Conservation (phyloP, 73 alveolate species). For the Paramecium bursaria region DNA sequence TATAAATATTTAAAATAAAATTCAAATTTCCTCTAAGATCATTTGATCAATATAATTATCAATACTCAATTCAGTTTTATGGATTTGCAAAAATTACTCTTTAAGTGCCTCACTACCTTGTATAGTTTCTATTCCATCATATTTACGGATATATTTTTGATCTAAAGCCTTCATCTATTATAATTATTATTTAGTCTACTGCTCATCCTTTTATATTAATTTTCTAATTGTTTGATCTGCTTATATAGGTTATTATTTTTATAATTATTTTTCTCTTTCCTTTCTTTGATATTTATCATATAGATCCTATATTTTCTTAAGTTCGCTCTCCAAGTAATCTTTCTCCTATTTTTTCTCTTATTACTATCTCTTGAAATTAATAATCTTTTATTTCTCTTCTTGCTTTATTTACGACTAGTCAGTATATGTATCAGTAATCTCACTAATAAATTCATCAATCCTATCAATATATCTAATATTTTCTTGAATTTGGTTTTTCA, state of each 20-base stretch:
- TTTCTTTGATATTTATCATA: neutral
- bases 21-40: slow-evolving; percentile 21
- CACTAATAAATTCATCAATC: slow-evolving; percentile 14
- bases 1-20: too few relatives aligned
- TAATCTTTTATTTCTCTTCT: slow-evolving; percentile 15
- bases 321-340: neutral
- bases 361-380: neutral
- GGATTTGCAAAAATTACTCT: slow-evolving; percentile 23
- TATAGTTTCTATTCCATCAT: neutral
- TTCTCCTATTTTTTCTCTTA: neutral
- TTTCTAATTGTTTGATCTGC: neutral
- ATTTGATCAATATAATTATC: slow-evolving; percentile 29
- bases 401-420: slow-evolving; percentile 18
- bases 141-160: neutral
- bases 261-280: neutral
- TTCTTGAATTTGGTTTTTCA: neutral
- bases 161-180: slow-evolving; percentile 2
- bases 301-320: neutral
- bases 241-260: neutral
- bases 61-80: slow-evolving; percentile 5
- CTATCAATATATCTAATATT: slow-evolving; percentile 1
- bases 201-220: neutral
- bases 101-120: slow-evolving; percentile 36
- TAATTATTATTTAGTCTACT: neutral
- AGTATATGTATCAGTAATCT: neutral